Evolutionary conservation across 805 yeast genomes (phyloP).

Genomic region (Cyberlindnera samutprakarnensis): DNA sequence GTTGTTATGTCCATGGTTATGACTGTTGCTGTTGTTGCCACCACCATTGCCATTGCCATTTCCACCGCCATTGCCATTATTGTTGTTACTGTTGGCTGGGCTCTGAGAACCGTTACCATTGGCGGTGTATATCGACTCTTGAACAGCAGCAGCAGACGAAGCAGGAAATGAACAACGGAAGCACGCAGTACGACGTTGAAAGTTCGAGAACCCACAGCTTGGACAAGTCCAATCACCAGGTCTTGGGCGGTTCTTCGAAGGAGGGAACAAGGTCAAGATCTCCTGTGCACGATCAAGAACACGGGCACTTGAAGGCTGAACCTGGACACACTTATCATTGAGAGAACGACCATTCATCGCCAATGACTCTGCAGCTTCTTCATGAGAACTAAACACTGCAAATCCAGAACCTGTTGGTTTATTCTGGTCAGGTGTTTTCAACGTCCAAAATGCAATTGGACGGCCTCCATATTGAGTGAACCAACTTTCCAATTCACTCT

Average conservation of each 20-base stretch:
- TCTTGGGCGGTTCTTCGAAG: slow-evolving; percentile 78
- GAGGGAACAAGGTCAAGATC: slow-evolving; percentile 76
- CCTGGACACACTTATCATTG: slow-evolving; percentile 71
- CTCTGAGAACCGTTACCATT: slow-evolving; percentile 6
- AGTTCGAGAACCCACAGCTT: slow-evolving; percentile 89
- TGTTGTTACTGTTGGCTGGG: no score
- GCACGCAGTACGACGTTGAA: slow-evolving; percentile 90
- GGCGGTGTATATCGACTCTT: slow-evolving; percentile 37
- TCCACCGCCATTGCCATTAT: slow-evolving; percentile 9
- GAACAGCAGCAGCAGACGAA: slow-evolving; percentile 60
- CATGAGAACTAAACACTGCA: slow-evolving; percentile 78
- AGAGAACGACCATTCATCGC: slow-evolving; percentile 71
- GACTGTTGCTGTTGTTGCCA: neutral
- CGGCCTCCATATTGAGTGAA: slow-evolving; percentile 80
- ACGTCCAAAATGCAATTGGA: slow-evolving; percentile 86
- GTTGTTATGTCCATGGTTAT: slow-evolving; percentile 8
- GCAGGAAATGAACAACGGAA: slow-evolving; percentile 90
- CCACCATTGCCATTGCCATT: no score
- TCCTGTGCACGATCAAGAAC: slow-evolving; percentile 81
- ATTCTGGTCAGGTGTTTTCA: slow-evolving; percentile 52
- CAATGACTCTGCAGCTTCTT: slow-evolving; percentile 75
- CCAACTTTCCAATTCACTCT: slow-evolving; percentile 86
- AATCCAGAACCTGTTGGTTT: slow-evolving; percentile 63
- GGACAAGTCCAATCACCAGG: slow-evolving; percentile 99
- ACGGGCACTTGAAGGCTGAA: slow-evolving; percentile 75